Evolutionary conservation across 2,329 filamentous ascomycete species (phyloP), one percentile per base, ranked within the genome.

Genomic region (Aspergillus phoenicis): DNA sequence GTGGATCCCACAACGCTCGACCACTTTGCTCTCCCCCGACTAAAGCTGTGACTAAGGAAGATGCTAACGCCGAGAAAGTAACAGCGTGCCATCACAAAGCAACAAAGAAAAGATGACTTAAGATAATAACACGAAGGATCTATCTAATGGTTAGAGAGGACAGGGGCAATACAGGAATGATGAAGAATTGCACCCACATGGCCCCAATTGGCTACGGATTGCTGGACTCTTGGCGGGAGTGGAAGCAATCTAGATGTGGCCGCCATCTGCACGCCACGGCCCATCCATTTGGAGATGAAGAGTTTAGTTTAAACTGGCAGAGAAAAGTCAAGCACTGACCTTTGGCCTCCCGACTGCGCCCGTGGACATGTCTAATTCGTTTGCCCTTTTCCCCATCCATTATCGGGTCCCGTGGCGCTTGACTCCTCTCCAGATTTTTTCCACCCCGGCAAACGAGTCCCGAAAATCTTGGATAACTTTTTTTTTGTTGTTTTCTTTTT

Each of bases 311-410:
- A 62, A 60, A 15, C 30, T 33, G 51, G 20, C 55, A 36, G 52
- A 36, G 33, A 15, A 15, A 36, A 15, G 11, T 36, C 11, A 52
- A 55, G 59, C 62, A 62, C 59, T 58, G 60, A 63, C 62, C 67
- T 64, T 60, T 43, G 58, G 58, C 63, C 28, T 61, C 57, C 58
- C 67, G 68, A 71, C 62, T 65, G 64, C 66, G 70, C 68, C 67
- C 63, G 67, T 64, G 68, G 71, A 73, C 70, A 69, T 64, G 70
- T 73, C 70, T 61, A 62, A 68, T 71, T 60, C 59, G 58, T 57
- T 59, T 59, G 10, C 15, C n/a, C 22, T n/a, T 38, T 15, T 39
- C 52, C 53, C 39, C 24, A 28, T 33, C 52, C 52, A 41, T 17
- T 55, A 48, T 39, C 47, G 8, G 33, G 17, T 61, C 53, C 51